Evolutionary conservation across 2,329 filamentous ascomycete genomes (phyloP).

Genomic region (Hirsutella thompsonii): DNA sequence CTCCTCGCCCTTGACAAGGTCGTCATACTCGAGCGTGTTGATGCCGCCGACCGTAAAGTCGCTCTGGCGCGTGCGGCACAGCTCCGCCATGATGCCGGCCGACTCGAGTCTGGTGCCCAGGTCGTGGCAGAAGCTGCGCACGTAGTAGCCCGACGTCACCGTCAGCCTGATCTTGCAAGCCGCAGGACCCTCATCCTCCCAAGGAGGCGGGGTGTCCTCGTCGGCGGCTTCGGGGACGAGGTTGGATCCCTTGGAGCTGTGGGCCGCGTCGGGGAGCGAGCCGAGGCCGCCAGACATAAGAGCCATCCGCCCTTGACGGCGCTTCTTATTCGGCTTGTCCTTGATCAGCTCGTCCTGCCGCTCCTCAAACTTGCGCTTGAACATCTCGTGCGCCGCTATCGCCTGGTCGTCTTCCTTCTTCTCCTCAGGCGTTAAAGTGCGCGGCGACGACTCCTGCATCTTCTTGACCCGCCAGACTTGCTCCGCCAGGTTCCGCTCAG

Average conservation of each 20-base stretch:
- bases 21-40: conserved; percentile 68
- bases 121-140: conserved; percentile 86
- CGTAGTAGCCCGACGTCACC: conserved; percentile 92
- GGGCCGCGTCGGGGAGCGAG: conserved; percentile 30
- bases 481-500: conserved; percentile 65
- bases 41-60: conserved; percentile 58
- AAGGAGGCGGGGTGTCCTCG: conserved; percentile 37
- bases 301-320: conserved; percentile 17
- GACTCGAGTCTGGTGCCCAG: conserved; percentile 72
- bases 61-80: conserved; percentile 70
- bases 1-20: conserved; percentile 62
- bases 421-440: conserved; percentile 39
- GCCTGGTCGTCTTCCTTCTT: conserved; percentile 42
- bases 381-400: conserved; percentile 39
- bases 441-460: conserved; percentile 34
- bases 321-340: conserved; percentile 29
- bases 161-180: conserved; percentile 80
- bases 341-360: conserved; percentile 42
- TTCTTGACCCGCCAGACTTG: conserved; percentile 54
- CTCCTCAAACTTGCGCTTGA: conserved; percentile 46
- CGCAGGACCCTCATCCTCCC: conserved; percentile 52
- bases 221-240: conserved; percentile 36
- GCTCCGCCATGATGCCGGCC: conserved; percentile 72
- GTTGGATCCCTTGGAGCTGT: conserved; percentile 32
- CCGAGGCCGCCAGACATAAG: conserved; percentile 48